These are phyloP conservation scores for Kwoniella shandongensis DNA, from an alignment of 768 basidiomycete species.

Conservation along the genomic window DNA sequence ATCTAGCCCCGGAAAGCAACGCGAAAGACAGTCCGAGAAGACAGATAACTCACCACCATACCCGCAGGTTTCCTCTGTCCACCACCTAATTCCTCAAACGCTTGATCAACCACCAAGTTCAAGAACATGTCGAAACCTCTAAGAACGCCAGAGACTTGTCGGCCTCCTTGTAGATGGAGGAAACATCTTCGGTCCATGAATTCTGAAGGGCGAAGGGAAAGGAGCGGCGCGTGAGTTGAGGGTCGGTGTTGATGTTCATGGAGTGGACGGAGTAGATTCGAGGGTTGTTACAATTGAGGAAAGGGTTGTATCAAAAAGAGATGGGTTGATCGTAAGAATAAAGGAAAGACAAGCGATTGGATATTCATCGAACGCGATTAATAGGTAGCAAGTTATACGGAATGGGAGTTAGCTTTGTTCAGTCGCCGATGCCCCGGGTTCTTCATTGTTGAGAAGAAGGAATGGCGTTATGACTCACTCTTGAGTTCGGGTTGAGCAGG, in stretches of 20 bases:
- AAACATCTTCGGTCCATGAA: conserved; percentile 99
- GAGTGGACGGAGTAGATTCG: neutral
- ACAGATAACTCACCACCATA: conserved; percentile 86
- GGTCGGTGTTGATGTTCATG: neutral
- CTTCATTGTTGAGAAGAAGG: too few species aligned
- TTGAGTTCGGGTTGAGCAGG: conserved; percentile 96
- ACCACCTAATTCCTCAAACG: conserved; percentile 82
- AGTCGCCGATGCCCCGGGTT: too few species aligned
- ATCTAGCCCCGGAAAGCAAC: too few species aligned
- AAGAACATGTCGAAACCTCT: conserved; percentile 98
- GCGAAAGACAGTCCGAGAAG: too few species aligned
- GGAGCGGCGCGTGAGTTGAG: conserved; percentile 1
- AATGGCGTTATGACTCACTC: conserved; percentile 61
- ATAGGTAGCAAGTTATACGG: neutral
- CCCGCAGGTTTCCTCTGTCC: conserved; percentile 89
- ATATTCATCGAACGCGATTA: neutral
- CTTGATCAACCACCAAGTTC: conserved; percentile 96
- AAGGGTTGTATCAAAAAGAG: neutral
- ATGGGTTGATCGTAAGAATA: neutral
- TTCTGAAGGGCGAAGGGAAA: conserved; percentile 56
- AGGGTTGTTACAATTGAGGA: too few species aligned
- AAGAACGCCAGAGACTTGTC: conserved; percentile 90
- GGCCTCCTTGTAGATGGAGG: conserved; percentile 81
- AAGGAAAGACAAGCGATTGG: neutral
- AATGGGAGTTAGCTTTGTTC: neutral